Evolutionary conservation across 2,329 filamentous ascomycete genomes (phyloP).

Genomic region (Diaporthe sp.): DNA sequence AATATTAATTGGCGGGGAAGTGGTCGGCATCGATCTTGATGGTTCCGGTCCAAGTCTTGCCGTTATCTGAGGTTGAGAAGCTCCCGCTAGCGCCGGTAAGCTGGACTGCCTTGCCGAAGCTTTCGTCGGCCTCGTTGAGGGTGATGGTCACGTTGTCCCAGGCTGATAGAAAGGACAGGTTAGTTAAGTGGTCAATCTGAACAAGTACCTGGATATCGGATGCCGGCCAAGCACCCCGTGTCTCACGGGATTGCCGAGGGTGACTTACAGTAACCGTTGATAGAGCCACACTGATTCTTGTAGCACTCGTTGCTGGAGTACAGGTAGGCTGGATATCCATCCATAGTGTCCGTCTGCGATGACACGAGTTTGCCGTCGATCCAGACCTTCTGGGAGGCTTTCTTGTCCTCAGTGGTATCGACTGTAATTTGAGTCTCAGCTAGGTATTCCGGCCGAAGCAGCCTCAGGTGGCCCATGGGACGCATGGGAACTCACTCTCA

Average conservation of each 20-base stretch:
- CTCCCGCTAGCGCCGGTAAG: conserved; percentile 4
- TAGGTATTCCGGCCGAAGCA: too few species aligned
- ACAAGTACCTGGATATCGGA: not conserved
- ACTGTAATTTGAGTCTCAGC: not conserved
- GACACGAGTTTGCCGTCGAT: conserved; percentile 21
- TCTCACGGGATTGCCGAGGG: not conserved
- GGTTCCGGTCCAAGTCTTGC: conserved; percentile 30
- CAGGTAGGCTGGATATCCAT: not conserved
- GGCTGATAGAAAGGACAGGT: not conserved
- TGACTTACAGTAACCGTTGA: conserved; percentile 17
- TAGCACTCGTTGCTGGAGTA: conserved; percentile 27
- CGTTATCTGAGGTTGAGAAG: conserved; percentile 18
- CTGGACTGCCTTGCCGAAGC: conserved; percentile 8
- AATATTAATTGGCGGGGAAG: not conserved
- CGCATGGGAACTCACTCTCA: not conserved
- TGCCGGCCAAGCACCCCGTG: not conserved
- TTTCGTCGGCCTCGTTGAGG: conserved; percentile 11
- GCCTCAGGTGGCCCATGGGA: not conserved
- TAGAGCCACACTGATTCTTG: conserved; percentile 13
- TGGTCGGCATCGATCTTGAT: conserved; percentile 26
- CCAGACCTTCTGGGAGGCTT: conserved; percentile 12
- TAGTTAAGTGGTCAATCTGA: not conserved
- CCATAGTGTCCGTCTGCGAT: conserved; percentile 9
- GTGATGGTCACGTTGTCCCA: conserved; percentile 20
- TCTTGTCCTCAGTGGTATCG: conserved; percentile 1